phyloP scores from a whole-genome alignment of 768 basidiomycete species.

The Suillus weaverae region DNA sequence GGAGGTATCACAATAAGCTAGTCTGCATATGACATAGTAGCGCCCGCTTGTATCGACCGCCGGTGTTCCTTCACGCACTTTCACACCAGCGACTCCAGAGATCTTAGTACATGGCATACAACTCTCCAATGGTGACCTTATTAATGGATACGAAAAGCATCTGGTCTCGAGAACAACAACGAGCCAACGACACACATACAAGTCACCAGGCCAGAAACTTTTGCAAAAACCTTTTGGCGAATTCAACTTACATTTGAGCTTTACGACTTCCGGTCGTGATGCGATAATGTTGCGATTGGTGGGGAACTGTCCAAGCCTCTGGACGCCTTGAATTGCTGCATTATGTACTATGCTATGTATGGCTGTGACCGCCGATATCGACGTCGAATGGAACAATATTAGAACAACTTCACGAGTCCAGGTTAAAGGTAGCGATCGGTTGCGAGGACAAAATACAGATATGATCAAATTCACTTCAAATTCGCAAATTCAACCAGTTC shows the following conservation, averaged over 20 bases:
- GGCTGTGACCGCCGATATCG: background rate
- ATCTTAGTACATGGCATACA: background rate
- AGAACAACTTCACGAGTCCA: background rate
- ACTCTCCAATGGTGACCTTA: background rate
- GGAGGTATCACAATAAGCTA: background rate
- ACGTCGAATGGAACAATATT: background rate
- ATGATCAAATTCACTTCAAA: constrained; percentile 1
- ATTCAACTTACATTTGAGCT: background rate
- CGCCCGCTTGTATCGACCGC: background rate
- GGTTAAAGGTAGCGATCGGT: background rate
- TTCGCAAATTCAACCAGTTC: background rate
- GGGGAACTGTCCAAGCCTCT: background rate
- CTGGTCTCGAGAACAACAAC: background rate
- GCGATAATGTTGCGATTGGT: background rate
- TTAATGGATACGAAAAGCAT: background rate
- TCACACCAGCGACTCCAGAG: background rate
- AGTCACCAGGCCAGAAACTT: background rate
- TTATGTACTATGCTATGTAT: background rate
- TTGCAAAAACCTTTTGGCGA: background rate
- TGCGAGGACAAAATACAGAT: background rate
- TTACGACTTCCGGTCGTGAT: background rate
- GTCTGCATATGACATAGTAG: background rate
- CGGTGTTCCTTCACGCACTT: background rate
- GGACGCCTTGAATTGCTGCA: background rate
- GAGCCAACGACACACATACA: background rate